These are phyloP conservation scores for Trichoderma guizhouense DNA, from an alignment of 2,329 filamentous ascomycete genomes.

Conservation along the genomic window DNA sequence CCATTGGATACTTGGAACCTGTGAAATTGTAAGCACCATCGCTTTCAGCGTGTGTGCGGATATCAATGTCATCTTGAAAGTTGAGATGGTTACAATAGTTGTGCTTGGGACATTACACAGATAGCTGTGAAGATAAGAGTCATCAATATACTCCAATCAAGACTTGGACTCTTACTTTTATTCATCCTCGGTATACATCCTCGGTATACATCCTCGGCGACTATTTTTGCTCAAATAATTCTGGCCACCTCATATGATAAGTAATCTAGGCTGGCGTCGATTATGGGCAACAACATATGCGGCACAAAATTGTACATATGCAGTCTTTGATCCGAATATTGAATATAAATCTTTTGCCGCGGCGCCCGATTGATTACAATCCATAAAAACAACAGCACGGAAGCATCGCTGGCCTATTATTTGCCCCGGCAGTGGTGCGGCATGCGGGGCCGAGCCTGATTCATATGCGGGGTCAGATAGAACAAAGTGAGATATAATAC, in stretches of 20 bases:
- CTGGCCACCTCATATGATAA: not conserved
- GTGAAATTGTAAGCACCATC: not conserved
- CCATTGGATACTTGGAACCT: not conserved
- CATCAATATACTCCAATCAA: not conserved
- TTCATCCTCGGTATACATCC: too few species aligned
- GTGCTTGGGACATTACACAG: not conserved
- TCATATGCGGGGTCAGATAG: not conserved
- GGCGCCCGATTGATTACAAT: not conserved
- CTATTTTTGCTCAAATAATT: fast-evolving
- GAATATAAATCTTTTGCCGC: not conserved
- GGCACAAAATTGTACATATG: not conserved
- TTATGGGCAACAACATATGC: not conserved
- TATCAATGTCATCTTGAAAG: not conserved
- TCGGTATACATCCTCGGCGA: not conserved
- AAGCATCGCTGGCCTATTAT: not conserved
- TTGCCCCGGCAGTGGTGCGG: not conserved
- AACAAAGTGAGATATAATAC: not conserved
- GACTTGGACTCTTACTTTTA: not conserved
- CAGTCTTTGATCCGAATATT: not conserved
- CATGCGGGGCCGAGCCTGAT: not conserved
- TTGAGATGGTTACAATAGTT: not conserved
- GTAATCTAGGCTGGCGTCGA: not conserved
- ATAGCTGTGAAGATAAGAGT: not conserved
- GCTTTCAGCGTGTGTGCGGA: not conserved
- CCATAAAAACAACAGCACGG: not conserved